Evolutionary conservation across 495 filamentous ascomycete species (phyloP).

Genomic region (Tuber magnatum): DNA sequence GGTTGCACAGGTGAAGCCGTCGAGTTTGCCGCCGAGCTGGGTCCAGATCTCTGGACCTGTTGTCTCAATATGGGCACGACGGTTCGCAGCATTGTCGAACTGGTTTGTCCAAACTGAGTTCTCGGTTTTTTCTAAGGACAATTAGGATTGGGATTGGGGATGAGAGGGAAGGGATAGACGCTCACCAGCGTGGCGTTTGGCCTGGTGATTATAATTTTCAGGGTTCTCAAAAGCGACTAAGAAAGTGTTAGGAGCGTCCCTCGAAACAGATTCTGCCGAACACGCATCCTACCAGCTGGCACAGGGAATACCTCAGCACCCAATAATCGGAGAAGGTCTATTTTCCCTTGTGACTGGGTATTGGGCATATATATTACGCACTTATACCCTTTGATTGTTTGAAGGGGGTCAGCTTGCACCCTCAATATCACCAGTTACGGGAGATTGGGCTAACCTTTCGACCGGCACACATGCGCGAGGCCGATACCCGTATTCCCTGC

Average conservation of each 20-base stretch:
- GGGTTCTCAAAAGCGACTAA: conserved; percentile 87
- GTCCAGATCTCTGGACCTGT: conserved; percentile 96
- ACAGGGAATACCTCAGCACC: conserved; percentile 99
- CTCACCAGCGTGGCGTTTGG: conserved; percentile 62
- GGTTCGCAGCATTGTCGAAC: conserved; percentile 93
- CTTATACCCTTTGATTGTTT: conserved; percentile 56
- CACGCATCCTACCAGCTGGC: conserved; percentile 51
- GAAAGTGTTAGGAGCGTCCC: conserved; percentile 2
- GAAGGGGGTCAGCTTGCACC: neutral
- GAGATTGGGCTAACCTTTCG: conserved; percentile 49
- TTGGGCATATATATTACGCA: conserved; percentile 99
- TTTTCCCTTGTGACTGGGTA: conserved; percentile 95
- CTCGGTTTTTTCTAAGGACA: conserved; percentile 53
- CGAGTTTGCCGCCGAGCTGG: conserved; percentile 79
- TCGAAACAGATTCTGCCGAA: neutral
- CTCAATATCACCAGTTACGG: neutral
- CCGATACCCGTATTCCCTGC: conserved; percentile 98
- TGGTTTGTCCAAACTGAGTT: conserved; percentile 99
- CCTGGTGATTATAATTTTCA: conserved; percentile 96
- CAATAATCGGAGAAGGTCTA: conserved; percentile 82
- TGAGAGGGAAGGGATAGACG: no score
- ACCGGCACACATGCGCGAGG: conserved; percentile 90
- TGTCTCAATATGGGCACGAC: conserved; percentile 89
- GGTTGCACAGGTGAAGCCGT: conserved; percentile 92
- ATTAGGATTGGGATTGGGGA: conserved; percentile 1